Percentiles rank a stretch among this genome's conserved stretches.
Conservation (phyloP, 306 rosid genomes). For the Cucumis hystrix region DNA sequence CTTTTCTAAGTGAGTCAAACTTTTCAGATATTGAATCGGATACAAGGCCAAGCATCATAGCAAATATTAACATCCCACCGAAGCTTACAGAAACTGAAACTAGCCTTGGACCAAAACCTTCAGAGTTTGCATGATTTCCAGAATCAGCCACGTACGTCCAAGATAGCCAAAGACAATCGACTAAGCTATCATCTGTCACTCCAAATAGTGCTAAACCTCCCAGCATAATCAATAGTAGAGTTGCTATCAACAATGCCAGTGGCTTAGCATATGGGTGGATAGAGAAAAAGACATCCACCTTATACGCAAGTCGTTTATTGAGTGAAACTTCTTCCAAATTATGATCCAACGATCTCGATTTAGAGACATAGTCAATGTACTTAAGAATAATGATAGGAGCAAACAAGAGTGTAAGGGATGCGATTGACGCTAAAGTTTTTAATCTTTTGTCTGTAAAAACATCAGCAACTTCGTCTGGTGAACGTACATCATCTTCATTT, state of each 20-base stretch:
- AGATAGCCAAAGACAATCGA: constrained; percentile 74
- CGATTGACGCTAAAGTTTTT: constrained; percentile 37
- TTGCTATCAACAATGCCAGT: constrained; percentile 62
- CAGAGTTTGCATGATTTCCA: constrained; percentile 73
- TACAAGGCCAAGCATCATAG: constrained; percentile 96
- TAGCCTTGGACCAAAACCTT: constrained; percentile 54
- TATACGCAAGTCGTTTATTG: constrained; percentile 61
- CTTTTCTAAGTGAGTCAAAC: constrained; percentile 84
- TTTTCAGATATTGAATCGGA: constrained; percentile 85
- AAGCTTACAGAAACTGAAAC: constrained; percentile 85
- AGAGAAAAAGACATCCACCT: constrained; percentile 62
- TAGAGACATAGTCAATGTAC: constrained; percentile 49
- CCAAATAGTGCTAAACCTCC: constrained; percentile 83
- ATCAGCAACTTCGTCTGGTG: constrained; percentile 18
- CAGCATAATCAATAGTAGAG: constrained; percentile 57
- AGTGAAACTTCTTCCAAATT: constrained; percentile 52
- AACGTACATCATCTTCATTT: constrained; percentile 11
- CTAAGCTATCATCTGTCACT: constrained; percentile 53
- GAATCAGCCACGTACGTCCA: constrained; percentile 89
- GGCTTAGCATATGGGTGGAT: constrained; percentile 87
- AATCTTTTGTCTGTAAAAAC: constrained; percentile 22
- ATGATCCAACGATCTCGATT: constrained; percentile 43
- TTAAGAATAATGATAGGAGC: constrained; percentile 40
- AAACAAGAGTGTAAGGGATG: constrained; percentile 34
- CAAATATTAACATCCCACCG: constrained; percentile 93